These are phyloP conservation scores for Boeremia exigua DNA, from an alignment of 2,329 filamentous ascomycete genomes.

Conservation along the genomic window DNA sequence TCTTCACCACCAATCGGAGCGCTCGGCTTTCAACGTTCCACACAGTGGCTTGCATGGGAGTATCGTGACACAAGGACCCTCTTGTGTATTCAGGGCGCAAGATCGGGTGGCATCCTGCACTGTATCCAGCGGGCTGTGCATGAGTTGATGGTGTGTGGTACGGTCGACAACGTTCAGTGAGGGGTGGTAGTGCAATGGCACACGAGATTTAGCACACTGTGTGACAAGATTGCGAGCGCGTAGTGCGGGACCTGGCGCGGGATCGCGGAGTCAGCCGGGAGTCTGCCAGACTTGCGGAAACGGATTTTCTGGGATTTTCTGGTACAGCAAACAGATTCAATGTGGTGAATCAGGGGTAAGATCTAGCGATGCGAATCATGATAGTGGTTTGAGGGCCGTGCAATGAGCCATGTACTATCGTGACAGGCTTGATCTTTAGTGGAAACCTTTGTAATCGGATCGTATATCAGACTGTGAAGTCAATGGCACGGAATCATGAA, in stretches of 20 bases:
- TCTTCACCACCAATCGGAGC: conserved; percentile 39
- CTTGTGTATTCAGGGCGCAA: conserved; percentile 22
- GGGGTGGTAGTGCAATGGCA: conserved; percentile 1
- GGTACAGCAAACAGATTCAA: too few relatives aligned
- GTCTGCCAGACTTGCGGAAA: not conserved
- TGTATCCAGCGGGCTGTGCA: conserved; percentile 34
- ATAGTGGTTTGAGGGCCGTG: not conserved
- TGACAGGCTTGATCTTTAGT: not conserved
- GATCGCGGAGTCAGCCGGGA: not conserved
- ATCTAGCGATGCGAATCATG: not conserved
- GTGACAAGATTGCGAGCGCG: conserved; percentile 12
- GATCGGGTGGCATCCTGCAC: conserved; percentile 24
- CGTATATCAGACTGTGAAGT: too few relatives aligned
- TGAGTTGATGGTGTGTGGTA: conserved; percentile 11
- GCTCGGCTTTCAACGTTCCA: conserved; percentile 23
- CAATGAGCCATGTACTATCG: not conserved
- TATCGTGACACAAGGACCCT: conserved; percentile 25
- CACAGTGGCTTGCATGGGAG: conserved; percentile 8
- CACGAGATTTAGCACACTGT: conserved; percentile 14
- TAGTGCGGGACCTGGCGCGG: not conserved
- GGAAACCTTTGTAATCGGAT: too few relatives aligned
- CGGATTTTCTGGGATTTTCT: too few relatives aligned
- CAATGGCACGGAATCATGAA: too few relatives aligned
- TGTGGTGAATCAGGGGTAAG: not conserved
- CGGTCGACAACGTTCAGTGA: not conserved